These are phyloP conservation scores for Alternaria ethzedia DNA, from an alignment of 2,329 filamentous ascomycete species.

Conservation along the genomic window DNA sequence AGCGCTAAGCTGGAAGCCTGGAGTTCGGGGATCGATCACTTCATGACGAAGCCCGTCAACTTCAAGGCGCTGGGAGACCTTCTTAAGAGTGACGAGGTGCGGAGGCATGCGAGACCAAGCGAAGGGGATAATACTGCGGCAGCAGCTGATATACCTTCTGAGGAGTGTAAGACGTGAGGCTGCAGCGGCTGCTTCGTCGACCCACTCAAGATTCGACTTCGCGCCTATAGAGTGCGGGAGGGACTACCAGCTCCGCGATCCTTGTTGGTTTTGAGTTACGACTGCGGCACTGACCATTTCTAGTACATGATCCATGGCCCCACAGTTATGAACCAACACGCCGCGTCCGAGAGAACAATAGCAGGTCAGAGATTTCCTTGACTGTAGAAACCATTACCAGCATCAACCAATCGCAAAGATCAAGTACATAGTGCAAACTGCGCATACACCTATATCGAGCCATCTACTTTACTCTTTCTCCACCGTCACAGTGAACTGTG, in stretches of 20 bases:
- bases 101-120: background rate
- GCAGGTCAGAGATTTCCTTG: too few species aligned
- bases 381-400: too few species aligned
- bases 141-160: background rate
- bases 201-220: too few species aligned
- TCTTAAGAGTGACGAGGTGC: constrained; percentile 18
- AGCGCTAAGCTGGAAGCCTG: constrained; percentile 36
- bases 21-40: constrained; percentile 38
- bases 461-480: background rate
- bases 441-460: rapidly evolving
- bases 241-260: too few species aligned
- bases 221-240: too few species aligned
- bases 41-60: constrained; percentile 43
- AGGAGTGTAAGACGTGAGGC: too few species aligned
- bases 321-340: too few species aligned
- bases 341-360: too few species aligned
- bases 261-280: too few species aligned
- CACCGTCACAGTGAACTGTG: constrained; percentile 7
- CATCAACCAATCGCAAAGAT: background rate
- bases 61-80: constrained; percentile 31
- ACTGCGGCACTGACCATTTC: too few species aligned
- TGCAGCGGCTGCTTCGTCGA: too few species aligned
- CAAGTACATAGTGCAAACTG: background rate
- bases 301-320: too few species aligned
- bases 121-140: background rate